A percentile compares a stretch with the other conserved stretches of the same genome.
Evolutionary conservation across 176 grass and related monocot genomes (phyloP).

Genomic region (Melocanna baccifera): DNA sequence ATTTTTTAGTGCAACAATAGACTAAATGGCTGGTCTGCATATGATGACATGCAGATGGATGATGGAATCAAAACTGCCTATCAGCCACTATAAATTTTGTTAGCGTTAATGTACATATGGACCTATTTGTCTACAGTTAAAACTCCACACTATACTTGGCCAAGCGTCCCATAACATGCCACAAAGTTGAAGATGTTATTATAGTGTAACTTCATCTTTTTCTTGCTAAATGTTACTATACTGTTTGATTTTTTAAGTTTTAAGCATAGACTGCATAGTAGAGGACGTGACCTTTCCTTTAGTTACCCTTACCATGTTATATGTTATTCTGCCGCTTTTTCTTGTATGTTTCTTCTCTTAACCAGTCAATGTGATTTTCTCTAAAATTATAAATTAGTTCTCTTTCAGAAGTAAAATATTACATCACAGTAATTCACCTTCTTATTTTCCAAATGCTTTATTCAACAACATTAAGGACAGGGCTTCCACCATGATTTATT

Average conservation of each 20-base stretch:
- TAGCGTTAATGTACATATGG: neutral
- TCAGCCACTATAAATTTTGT: neutral
- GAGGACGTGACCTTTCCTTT: neutral
- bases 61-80: neutral
- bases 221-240: neutral
- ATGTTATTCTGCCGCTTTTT: neutral
- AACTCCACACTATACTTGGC: neutral
- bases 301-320: neutral
- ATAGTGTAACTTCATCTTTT: neutral
- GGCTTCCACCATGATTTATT: conserved; percentile 3
- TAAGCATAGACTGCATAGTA: conserved; percentile 1
- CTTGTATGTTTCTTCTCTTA: neutral
- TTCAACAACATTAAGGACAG: neutral
- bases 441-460: neutral
- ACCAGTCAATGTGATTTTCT: neutral
- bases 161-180: neutral
- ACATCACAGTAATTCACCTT: neutral
- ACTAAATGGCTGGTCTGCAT: neutral
- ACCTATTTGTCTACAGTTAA: neutral
- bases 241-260: neutral
- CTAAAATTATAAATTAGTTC: neutral
- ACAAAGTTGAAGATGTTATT: neutral
- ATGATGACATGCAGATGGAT: neutral
- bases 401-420: neutral
- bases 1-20: neutral